Evolutionary conservation across 345 rosid genomes (phyloP).

Genomic region (Jatropha curcas): DNA sequence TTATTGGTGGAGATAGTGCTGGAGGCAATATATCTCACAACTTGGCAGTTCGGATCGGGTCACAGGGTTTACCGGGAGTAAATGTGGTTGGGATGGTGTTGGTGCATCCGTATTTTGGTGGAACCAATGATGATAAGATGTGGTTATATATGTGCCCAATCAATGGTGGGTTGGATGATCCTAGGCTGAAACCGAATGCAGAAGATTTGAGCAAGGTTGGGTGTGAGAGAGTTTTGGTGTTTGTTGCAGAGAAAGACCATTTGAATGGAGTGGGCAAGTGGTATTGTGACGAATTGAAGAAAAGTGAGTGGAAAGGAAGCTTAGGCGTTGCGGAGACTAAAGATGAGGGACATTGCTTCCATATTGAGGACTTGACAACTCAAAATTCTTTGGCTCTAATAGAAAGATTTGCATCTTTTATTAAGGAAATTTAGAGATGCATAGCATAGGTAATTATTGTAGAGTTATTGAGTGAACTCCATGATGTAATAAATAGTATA

Average conservation of each 20-base stretch:
- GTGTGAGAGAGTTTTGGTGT: slow-evolving; percentile 34
- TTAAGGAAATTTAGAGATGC: too few species aligned
- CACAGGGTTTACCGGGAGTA: slow-evolving; percentile 19
- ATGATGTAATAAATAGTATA: too few species aligned
- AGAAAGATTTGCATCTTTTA: too few species aligned
- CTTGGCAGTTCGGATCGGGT: slow-evolving; percentile 34
- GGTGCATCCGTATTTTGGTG: slow-evolving; percentile 54
- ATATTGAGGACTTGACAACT: too few species aligned
- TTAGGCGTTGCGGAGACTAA: slow-evolving; percentile 22
- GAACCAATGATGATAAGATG: slow-evolving; percentile 39
- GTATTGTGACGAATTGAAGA: slow-evolving; percentile 30
- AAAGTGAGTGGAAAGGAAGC: slow-evolving; percentile 41
- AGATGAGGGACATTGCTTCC: slow-evolving; percentile 32
- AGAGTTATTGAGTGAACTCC: too few species aligned
- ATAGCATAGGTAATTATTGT: too few species aligned
- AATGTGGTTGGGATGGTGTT: slow-evolving; percentile 37
- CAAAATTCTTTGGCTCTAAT: too few species aligned
- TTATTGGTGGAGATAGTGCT: slow-evolving; percentile 42
- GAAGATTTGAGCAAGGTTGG: slow-evolving; percentile 33
- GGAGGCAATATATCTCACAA: slow-evolving; percentile 45
- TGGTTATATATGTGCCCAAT: slow-evolving; percentile 46
- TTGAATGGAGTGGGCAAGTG: slow-evolving; percentile 11
- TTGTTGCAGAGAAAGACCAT: slow-evolving; percentile 41
- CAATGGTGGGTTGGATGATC: slow-evolving; percentile 40
- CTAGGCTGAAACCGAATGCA: slow-evolving; percentile 36